Conservation (phyloP, 768 basidiomycete species). For the Rubroboletus pulcherrimus region DNA sequence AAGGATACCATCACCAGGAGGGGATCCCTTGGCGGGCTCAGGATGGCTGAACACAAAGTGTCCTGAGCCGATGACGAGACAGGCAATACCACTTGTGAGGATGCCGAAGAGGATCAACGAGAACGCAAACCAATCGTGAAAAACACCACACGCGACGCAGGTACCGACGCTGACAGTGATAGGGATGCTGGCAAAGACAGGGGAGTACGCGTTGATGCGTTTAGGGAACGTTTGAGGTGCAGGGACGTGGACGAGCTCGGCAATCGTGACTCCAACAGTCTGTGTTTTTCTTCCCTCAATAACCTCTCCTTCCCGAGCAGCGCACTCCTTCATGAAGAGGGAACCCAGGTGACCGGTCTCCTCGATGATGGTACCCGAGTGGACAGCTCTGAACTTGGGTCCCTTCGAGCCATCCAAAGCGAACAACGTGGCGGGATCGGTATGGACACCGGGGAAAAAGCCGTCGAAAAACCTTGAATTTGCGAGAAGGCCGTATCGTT, state of each 20-base stretch:
- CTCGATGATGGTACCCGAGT: constrained; percentile 31
- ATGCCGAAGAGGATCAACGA: constrained; percentile 34
- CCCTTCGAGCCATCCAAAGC: constrained; percentile 30
- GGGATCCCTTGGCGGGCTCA: constrained; percentile 21
- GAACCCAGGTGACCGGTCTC: constrained; percentile 32
- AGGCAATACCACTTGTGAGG: constrained; percentile 30
- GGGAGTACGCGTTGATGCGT: constrained; percentile 19
- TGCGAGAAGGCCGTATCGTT: constrained; percentile 31
- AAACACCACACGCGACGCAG: constrained; percentile 27
- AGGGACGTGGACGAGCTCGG: constrained; percentile 25
- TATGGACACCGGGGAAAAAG: constrained; percentile 33
- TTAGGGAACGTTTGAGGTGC: constrained; percentile 11
- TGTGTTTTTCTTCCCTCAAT: constrained; percentile 26
- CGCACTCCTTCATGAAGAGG: constrained; percentile 28
- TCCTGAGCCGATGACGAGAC: constrained; percentile 33
- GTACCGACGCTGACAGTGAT: constrained; percentile 29
- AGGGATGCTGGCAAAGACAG: constrained; percentile 28
- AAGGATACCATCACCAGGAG: constrained; percentile 32
- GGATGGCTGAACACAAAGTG: constrained; percentile 27
- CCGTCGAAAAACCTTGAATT: constrained; percentile 33
- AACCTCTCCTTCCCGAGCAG: constrained; percentile 2
- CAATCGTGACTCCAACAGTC: constrained; percentile 27
- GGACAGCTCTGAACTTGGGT: constrained; percentile 30
- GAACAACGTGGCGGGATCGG: constrained; percentile 32
- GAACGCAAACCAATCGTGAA: constrained; percentile 33